Percentiles rank a stretch among this genome's conserved stretches.
These are phyloP conservation scores for Tylopilus sp. DNA, from an alignment of 768 basidiomycete genomes.

Conservation along the genomic window DNA sequence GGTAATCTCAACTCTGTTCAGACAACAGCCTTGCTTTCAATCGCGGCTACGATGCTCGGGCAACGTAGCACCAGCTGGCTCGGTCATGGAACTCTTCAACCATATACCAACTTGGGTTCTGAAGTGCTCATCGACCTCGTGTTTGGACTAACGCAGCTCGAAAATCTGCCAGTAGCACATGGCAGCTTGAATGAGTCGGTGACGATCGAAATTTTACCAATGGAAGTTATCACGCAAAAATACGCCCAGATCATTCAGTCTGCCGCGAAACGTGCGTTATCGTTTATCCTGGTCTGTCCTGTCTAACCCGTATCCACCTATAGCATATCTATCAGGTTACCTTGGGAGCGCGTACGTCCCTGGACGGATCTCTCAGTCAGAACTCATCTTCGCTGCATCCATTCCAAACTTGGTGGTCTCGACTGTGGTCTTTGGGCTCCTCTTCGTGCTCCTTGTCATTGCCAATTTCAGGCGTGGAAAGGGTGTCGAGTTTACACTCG, in stretches of 20 bases:
- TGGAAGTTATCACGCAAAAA: conserved; percentile 13
- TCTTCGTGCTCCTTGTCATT: conserved; percentile 16
- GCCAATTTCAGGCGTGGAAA: conserved; percentile 24
- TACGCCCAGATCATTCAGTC: conserved; percentile 24
- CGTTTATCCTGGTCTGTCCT: neutral
- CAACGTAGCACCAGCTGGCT: neutral
- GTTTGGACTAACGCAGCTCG: conserved; percentile 18
- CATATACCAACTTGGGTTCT: conserved; percentile 10
- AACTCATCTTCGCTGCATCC: conserved; percentile 25
- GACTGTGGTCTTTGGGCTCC: conserved; percentile 22
- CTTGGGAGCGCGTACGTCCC: conserved; percentile 29
- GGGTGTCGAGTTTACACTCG: conserved; percentile 21
- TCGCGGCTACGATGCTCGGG: conserved; percentile 12
- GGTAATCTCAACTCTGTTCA: conserved; percentile 25
- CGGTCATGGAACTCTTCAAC: neutral
- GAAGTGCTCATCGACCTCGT: conserved; percentile 17
- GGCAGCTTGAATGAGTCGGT: neutral
- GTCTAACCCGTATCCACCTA: neutral
- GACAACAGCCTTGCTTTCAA: conserved; percentile 22
- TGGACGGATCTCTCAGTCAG: conserved; percentile 19
- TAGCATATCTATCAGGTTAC: conserved; percentile 21
- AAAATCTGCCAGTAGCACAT: neutral
- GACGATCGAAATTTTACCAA: conserved; percentile 6
- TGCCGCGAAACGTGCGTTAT: conserved; percentile 16
- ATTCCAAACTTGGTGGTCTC: conserved; percentile 28